Conservation (phyloP, 108 stramenopile species). For the Pseudonitzschia multistriata region DNA sequence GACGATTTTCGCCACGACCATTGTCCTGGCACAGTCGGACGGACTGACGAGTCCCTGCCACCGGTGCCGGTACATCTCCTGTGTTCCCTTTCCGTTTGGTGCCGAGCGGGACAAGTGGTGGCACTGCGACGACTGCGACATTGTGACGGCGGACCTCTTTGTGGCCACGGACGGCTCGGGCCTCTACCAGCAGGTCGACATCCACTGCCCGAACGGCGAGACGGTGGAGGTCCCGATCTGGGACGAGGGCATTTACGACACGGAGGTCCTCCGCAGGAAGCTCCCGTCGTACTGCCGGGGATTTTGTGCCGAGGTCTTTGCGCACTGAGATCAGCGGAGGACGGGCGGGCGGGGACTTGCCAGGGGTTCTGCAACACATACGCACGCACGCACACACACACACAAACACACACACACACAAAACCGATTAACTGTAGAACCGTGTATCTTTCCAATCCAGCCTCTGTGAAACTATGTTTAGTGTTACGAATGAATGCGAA, state of each 20-base stretch:
- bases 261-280: slow-evolving; percentile 45
- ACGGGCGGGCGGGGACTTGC: no score
- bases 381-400: no score
- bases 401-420: no score
- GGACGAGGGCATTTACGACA: slow-evolving; percentile 49
- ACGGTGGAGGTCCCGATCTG: slow-evolving; percentile 52
- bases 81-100: slow-evolving; percentile 79
- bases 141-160: slow-evolving; percentile 44
- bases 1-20: slow-evolving; percentile 60
- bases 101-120: slow-evolving; percentile 76
- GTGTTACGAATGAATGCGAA: no score
- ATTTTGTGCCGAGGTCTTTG: slow-evolving; percentile 61
- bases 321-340: no score
- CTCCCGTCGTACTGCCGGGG: slow-evolving; percentile 57
- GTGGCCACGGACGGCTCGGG: slow-evolving; percentile 11
- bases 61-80: slow-evolving; percentile 75
- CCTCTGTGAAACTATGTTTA: no score
- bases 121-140: slow-evolving; percentile 86
- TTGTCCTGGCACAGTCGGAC: slow-evolving; percentile 60
- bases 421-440: no score
- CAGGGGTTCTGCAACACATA: no score
- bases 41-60: slow-evolving; percentile 63
- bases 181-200: slow-evolving; percentile 22
- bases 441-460: no score
- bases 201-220: slow-evolving; percentile 60